These are phyloP conservation scores for Oehlia diaphana DNA, from an alignment of 192 early-diverging fungal species.

Conservation along the genomic window DNA sequence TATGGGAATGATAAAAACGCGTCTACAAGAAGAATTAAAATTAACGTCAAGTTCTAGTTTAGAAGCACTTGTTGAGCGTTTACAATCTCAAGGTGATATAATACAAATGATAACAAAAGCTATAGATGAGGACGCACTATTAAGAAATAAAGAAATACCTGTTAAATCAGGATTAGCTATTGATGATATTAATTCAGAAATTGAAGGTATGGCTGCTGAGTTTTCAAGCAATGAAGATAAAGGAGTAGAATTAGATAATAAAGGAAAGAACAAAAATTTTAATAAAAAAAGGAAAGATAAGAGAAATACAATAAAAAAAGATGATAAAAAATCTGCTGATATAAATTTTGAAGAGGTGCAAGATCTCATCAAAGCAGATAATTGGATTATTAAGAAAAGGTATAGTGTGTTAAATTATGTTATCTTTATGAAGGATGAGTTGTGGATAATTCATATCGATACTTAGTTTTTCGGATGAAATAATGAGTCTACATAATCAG, in stretches of 20 bases:
- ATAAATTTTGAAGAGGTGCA: neutral
- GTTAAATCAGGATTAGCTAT: neutral
- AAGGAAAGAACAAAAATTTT: neutral
- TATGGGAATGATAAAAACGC: conserved; percentile 43
- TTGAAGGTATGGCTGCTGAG: neutral
- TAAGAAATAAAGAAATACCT: conserved; percentile 33
- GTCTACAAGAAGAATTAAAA: conserved; percentile 24
- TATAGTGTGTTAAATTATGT: neutral
- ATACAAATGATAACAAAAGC: conserved; percentile 42
- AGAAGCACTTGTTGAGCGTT: conserved; percentile 32
- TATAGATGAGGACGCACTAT: conserved; percentile 48
- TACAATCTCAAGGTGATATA: conserved; percentile 47
- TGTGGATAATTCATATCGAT: neutral
- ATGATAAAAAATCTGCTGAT: neutral
- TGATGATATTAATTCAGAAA: neutral
- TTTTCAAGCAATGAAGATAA: neutral
- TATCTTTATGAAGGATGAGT: neutral
- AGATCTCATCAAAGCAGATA: conserved; percentile 28
- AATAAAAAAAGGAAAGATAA: neutral
- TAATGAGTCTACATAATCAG: conserved; percentile 42
- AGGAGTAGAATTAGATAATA: neutral
- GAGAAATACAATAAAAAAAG: neutral
- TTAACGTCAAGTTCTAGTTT: neutral
- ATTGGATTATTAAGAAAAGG: conserved; percentile 51
- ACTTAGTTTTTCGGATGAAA: conserved; percentile 37